phyloP scores from a whole-genome alignment of 129 eudicot genomes.

The Centaurea solstitialis region DNA sequence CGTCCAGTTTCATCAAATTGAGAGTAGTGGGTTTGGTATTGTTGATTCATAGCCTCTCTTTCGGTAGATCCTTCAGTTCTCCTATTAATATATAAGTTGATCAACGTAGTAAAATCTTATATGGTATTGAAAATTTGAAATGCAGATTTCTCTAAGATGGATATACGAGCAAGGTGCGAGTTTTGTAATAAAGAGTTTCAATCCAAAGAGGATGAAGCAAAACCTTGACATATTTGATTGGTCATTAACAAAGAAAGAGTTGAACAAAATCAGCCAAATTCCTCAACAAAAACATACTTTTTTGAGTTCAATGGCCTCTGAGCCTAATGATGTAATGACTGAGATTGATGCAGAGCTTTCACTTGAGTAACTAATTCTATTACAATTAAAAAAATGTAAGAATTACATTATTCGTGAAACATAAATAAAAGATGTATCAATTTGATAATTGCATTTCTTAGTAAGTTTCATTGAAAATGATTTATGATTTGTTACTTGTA shows the following conservation, averaged over 20 bases:
- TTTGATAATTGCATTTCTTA: neutral
- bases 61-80: neutral
- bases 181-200: constrained; percentile 49
- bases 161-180: constrained; percentile 60
- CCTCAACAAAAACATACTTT: constrained; percentile 51
- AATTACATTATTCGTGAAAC: neutral
- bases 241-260: constrained; percentile 42
- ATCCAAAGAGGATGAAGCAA: constrained; percentile 48
- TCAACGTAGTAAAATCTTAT: neutral
- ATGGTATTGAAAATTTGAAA: neutral
- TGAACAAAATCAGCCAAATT: constrained; percentile 39
- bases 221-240: constrained; percentile 53
- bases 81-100: neutral
- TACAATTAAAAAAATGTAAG: neutral
- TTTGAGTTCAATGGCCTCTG: constrained; percentile 12
- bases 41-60: neutral
- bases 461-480: too few species aligned
- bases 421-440: neutral
- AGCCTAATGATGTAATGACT: constrained; percentile 36
- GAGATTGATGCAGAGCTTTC: constrained; percentile 51
- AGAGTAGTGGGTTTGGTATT: neutral
- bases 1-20: neutral
- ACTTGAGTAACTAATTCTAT: constrained; percentile 11
- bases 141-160: constrained; percentile 59
- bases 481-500: too few species aligned